Conservation (phyloP, 331 rosid species). For the Prunus yedoensis region DNA sequence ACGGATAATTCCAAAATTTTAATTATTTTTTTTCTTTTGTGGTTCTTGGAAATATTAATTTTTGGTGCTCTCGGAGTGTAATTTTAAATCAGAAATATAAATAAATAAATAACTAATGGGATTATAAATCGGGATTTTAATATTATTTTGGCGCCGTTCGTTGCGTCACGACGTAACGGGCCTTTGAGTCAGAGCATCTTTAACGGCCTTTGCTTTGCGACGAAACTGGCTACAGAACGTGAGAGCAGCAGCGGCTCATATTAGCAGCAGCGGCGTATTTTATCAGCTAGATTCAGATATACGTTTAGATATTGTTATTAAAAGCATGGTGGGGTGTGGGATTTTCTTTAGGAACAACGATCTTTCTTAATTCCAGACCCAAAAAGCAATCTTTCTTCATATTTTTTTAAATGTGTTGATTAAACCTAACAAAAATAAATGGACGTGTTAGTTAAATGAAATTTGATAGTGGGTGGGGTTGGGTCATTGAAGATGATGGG, state of each 20-base stretch:
- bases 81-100: background rate
- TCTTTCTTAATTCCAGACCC: background rate
- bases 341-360: background rate
- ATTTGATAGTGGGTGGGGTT: background rate
- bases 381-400: no score
- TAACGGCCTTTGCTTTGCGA: constrained; percentile 2
- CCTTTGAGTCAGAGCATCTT: background rate
- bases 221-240: background rate
- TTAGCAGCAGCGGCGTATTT: constrained; percentile 25
- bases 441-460: no score
- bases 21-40: constrained; percentile 10
- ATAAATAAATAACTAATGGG: background rate
- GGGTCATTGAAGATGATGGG: constrained; percentile 10
- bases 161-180: constrained; percentile 17
- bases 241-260: background rate
- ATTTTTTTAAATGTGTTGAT: background rate
- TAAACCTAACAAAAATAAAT: background rate
- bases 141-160: constrained; percentile 7
- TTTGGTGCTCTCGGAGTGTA: background rate
- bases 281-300: background rate
- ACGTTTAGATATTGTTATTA: background rate
- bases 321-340: background rate
- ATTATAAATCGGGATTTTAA: no score
- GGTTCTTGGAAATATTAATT: background rate
- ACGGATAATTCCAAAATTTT: constrained; percentile 17